phyloP scores from a whole-genome alignment of 2,329 filamentous ascomycete genomes.

The Calcarisporium arbuscula region DNA sequence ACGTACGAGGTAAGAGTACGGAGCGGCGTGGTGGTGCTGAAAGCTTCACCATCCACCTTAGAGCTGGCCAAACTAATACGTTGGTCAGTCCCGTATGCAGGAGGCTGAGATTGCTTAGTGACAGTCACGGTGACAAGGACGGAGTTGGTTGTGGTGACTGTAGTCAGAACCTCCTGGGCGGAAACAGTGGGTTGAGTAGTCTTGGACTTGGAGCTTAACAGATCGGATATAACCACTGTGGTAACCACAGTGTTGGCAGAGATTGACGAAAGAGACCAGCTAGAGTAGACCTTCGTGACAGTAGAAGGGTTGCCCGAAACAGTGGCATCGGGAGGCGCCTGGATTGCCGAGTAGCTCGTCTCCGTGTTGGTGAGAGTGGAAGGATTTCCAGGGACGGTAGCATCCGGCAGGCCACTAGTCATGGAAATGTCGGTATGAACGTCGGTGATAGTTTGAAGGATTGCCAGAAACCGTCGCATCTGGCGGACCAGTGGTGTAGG shows the following conservation, averaged over 20 bases:
- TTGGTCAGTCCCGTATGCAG: conserved; percentile 1
- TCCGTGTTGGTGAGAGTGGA: conserved; percentile 23
- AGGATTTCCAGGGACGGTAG: conserved; percentile 21
- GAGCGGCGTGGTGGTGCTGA: conserved; percentile 14
- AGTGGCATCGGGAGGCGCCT: conserved; percentile 24
- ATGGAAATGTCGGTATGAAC: conserved; percentile 15
- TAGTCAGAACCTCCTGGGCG: conserved; percentile 9
- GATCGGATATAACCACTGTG: conserved; percentile 24
- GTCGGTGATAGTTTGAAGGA: conserved; percentile 16
- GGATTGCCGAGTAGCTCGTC: conserved; percentile 20
- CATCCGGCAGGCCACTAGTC: conserved; percentile 18
- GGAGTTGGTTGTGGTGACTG: conserved; percentile 20
- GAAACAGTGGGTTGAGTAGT: conserved; percentile 8
- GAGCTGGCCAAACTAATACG: conserved; percentile 8
- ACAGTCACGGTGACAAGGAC: conserved; percentile 20
- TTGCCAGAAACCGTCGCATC: conserved; percentile 22
- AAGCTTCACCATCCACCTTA: conserved; percentile 16
- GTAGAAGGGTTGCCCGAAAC: conserved; percentile 25
- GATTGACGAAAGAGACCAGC: conserved; percentile 14
- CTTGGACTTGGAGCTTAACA: conserved; percentile 21
- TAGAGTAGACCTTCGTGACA: conserved; percentile 21
- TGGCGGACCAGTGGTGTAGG: conserved; percentile 14
- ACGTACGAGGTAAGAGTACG: conserved; percentile 24
- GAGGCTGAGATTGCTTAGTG: conserved; percentile 9
- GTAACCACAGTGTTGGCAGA: conserved; percentile 12